phyloP scores from a whole-genome alignment of 192 early-diverging fungal genomes.

The Coemansia sp. region DNA sequence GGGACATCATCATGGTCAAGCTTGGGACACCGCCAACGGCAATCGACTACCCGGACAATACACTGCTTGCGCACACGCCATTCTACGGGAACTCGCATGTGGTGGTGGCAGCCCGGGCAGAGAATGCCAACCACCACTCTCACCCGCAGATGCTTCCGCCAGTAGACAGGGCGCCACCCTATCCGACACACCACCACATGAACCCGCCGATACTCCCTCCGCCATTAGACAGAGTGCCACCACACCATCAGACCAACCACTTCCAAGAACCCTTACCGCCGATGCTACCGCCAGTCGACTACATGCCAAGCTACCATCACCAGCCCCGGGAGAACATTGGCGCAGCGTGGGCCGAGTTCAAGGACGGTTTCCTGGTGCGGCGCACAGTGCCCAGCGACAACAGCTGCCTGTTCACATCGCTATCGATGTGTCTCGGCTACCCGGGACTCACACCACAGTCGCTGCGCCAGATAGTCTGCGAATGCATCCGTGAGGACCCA shows the following conservation, averaged over 20 bases:
- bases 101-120: background rate
- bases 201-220: background rate
- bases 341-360: conserved; percentile 7
- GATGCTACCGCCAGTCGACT: too few relatives aligned
- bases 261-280: too few relatives aligned
- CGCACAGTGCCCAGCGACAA: conserved; percentile 56
- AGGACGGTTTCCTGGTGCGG: conserved; percentile 30
- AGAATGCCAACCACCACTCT: background rate
- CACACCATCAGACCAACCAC: background rate
- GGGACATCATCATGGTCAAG: conserved; percentile 13
- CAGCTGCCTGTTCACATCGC: conserved; percentile 62
- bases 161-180: background rate
- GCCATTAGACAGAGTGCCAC: background rate
- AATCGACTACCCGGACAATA: conserved; percentile 23
- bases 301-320: background rate
- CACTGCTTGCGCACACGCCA: conserved; percentile 19
- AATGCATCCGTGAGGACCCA: conserved; percentile 50
- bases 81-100: conserved; percentile 8
- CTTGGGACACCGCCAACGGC: conserved; percentile 25
- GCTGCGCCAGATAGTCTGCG: conserved; percentile 41
- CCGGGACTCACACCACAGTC: conserved; percentile 6
- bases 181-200: background rate
- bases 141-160: background rate
- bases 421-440: conserved; percentile 34
- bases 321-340: background rate